These are phyloP conservation scores for Ustilago cynodontis DNA, from an alignment of 1,284 basidiomycete genomes.

Conservation along the genomic window DNA sequence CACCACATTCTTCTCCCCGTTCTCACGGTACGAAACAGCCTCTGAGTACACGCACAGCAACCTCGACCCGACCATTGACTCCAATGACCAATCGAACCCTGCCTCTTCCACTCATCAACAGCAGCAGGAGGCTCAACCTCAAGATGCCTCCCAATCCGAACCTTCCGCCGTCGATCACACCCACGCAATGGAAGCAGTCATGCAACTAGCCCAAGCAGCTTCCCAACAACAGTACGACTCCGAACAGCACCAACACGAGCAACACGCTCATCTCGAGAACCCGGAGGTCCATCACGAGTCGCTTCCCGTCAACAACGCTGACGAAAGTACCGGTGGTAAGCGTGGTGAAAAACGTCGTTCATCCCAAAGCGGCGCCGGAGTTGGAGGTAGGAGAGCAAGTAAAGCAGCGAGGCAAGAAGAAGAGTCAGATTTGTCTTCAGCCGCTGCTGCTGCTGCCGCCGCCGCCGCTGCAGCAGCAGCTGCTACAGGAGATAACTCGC, in stretches of 20 bases:
- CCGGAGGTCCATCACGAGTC: slow-evolving; percentile 25
- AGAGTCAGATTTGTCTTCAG: slow-evolving; percentile 14
- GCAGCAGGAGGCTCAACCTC: neutral
- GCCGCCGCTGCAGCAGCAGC: slow-evolving; percentile 22
- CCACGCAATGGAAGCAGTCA: slow-evolving; percentile 47
- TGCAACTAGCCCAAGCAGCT: slow-evolving; percentile 51
- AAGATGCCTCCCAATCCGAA: slow-evolving; percentile 1
- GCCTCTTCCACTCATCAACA: neutral
- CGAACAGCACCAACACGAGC: slow-evolving; percentile 35
- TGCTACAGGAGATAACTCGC: neutral
- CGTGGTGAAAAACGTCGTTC: slow-evolving; percentile 30
- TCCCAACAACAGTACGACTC: slow-evolving; percentile 49
- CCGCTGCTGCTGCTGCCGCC: slow-evolving; percentile 24
- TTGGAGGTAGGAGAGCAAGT: slow-evolving; percentile 3
- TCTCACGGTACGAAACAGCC: slow-evolving; percentile 13
- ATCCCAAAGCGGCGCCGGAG: slow-evolving; percentile 5
- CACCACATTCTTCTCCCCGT: neutral
- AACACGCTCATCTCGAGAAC: slow-evolving; percentile 31
- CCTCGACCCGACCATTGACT: slow-evolving; percentile 24
- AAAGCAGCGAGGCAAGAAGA: slow-evolving; percentile 28
- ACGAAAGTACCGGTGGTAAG: slow-evolving; percentile 1
- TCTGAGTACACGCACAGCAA: slow-evolving; percentile 48
- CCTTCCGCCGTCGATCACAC: slow-evolving; percentile 11
- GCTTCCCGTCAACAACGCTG: slow-evolving; percentile 28
- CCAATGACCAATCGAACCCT: neutral